Conservation (phyloP, 805 yeast genomes). For the Priceomyces haplophilus region DNA sequence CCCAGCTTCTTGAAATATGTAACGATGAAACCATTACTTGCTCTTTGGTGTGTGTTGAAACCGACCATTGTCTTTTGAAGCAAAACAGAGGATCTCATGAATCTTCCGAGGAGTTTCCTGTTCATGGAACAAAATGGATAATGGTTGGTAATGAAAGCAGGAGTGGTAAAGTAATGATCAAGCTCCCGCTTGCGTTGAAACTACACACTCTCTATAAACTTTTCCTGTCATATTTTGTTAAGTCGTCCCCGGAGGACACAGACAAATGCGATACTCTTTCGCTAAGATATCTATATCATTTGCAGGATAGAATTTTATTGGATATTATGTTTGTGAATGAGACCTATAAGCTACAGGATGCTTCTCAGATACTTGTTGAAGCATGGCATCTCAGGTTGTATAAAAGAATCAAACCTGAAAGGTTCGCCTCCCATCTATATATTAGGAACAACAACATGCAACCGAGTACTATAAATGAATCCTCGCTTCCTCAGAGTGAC, state of each 20-base stretch:
- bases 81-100: constrained; percentile 2
- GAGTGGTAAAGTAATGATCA: constrained; percentile 11
- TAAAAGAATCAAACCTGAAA: constrained; percentile 6
- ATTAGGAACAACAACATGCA: constrained; percentile 7
- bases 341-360: neutral
- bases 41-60: constrained; percentile 14
- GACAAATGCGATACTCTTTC: constrained; percentile 6
- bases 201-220: constrained; percentile 17
- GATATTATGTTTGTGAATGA: constrained; percentile 16
- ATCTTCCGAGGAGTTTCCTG: neutral
- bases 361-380: neutral
- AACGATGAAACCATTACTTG: neutral
- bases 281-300: neutral
- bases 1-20: constrained; percentile 2
- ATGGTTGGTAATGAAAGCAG: constrained; percentile 10
- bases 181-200: constrained; percentile 26
- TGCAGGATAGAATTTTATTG: constrained; percentile 6
- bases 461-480: neutral
- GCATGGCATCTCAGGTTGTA: constrained; percentile 15
- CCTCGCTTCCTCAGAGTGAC: neutral
- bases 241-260: constrained; percentile 1
- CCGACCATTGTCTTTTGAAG: constrained; percentile 9
- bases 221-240: constrained; percentile 9
- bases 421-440: neutral
- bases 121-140: constrained; percentile 26